phyloP scores from a whole-genome alignment of 1,139 yeast species.

The Suhomyces anneliseae region DNA sequence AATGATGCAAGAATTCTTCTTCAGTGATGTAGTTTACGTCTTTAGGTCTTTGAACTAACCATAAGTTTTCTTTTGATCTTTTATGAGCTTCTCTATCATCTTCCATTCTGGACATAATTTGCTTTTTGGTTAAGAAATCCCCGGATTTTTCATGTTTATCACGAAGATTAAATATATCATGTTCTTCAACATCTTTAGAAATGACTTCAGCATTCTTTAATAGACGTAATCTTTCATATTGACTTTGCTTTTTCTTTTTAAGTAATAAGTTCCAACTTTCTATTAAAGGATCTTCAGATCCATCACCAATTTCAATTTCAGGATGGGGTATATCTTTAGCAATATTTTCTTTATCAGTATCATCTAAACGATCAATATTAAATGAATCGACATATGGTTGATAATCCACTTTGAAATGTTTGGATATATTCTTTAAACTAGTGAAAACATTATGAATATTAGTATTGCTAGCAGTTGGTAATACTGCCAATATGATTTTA shows the following conservation, averaged over 20 bases:
- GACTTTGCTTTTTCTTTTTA: constrained; percentile 49
- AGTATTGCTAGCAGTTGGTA: constrained; percentile 49
- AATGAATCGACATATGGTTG: constrained; percentile 27
- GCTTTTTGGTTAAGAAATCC: constrained; percentile 44
- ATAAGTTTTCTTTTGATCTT: constrained; percentile 69
- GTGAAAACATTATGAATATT: constrained; percentile 50
- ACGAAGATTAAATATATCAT: constrained; percentile 32
- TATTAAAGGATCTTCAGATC: constrained; percentile 29
- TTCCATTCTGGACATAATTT: constrained; percentile 75
- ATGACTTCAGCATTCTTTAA: constrained; percentile 28
- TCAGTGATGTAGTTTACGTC: constrained; percentile 39
- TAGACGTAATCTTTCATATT: constrained; percentile 45
- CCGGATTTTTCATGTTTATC: constrained; percentile 25
- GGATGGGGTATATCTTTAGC: constrained; percentile 37
- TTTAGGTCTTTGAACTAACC: constrained; percentile 62
- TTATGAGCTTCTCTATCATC: constrained; percentile 86
- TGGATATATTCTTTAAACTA: constrained; percentile 41
- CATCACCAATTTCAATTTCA: constrained; percentile 25
- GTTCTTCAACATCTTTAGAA: constrained; percentile 26
- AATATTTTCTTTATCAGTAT: constrained; percentile 36
- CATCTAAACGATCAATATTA: constrained; percentile 31
- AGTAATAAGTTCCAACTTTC: constrained; percentile 53
- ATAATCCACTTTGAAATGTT: constrained; percentile 33
- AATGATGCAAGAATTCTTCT: constrained; percentile 57
- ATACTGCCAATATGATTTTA: constrained; percentile 49